phyloP scores from a whole-genome alignment of 129 eudicot genomes.

The Apium graveolens region DNA sequence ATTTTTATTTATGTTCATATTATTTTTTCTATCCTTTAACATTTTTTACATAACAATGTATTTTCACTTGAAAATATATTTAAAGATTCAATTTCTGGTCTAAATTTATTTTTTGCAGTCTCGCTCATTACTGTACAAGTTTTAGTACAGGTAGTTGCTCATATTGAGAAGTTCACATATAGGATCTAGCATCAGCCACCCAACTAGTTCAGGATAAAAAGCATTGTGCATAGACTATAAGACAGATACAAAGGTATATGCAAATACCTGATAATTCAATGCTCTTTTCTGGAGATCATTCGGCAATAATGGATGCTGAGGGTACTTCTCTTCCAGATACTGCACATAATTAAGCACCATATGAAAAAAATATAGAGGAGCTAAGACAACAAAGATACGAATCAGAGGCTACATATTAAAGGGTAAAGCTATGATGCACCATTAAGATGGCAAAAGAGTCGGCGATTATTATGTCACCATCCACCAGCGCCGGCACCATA shows the following conservation, averaged over 20 bases:
- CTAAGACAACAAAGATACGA: neutral
- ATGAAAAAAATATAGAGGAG: neutral
- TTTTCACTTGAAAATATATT: neutral
- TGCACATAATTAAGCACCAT: constrained; percentile 11
- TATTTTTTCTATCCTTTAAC: too few species aligned
- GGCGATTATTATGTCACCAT: constrained; percentile 33
- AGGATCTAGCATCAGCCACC: neutral
- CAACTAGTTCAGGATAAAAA: neutral
- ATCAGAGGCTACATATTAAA: neutral
- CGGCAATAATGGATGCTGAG: constrained; percentile 40
- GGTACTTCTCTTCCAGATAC: constrained; percentile 16
- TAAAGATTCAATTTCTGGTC: neutral
- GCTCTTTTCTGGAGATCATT: constrained; percentile 41
- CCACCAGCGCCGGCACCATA: constrained; percentile 45
- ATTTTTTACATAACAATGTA: neutral
- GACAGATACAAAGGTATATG: neutral
- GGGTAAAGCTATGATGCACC: constrained; percentile 7
- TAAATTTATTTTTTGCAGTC: too few species aligned
- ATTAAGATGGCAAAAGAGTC: constrained; percentile 44
- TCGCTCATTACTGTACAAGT: neutral
- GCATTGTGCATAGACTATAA: neutral
- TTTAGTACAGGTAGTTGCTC: neutral
- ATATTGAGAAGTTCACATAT: neutral
- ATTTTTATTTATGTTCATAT: too few species aligned
- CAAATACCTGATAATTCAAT: constrained; percentile 39